A percentile compares a stretch with the other conserved stretches of the same genome.
Conservation (phyloP, 1,139 yeast genomes). For the Yamadazyma friedrichii region DNA sequence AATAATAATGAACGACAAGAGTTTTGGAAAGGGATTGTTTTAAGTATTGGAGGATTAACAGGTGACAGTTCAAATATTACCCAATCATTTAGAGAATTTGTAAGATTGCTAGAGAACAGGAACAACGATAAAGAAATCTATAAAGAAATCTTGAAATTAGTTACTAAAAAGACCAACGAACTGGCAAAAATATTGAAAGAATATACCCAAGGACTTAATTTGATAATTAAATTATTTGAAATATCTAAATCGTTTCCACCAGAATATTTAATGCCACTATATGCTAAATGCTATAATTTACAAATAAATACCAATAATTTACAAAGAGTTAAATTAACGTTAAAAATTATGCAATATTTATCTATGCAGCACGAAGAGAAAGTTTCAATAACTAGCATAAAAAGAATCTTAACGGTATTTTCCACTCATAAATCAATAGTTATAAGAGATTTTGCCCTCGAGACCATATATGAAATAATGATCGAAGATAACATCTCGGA, state of each 20-base stretch:
- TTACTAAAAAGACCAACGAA: slow-evolving; percentile 16
- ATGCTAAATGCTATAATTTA: slow-evolving; percentile 54
- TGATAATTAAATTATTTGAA: slow-evolving; percentile 42
- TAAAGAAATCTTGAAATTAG: slow-evolving; percentile 15
- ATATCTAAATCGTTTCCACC: slow-evolving; percentile 20
- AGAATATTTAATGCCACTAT: slow-evolving; percentile 42
- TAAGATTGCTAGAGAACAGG: slow-evolving; percentile 27
- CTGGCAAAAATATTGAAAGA: slow-evolving; percentile 12
- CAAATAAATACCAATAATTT: slow-evolving; percentile 47
- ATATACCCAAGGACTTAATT: slow-evolving; percentile 17
- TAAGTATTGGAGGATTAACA: slow-evolving; percentile 61
- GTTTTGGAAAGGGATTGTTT: slow-evolving; percentile 57
- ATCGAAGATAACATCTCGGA: slow-evolving; percentile 6
- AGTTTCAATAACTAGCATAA: slow-evolving; percentile 15
- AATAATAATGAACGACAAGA: slow-evolving; percentile 18
- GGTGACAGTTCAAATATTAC: slow-evolving; percentile 51
- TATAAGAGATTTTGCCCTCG: slow-evolving; percentile 26
- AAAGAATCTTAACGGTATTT: slow-evolving; percentile 30
- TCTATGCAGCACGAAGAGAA: slow-evolving; percentile 11
- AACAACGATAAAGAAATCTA: slow-evolving; percentile 12
- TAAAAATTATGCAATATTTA: slow-evolving; percentile 38
- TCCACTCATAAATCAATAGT: slow-evolving; percentile 27
- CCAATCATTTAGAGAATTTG: slow-evolving; percentile 42
- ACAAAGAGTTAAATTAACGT: slow-evolving; percentile 29
- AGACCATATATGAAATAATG: slow-evolving; percentile 11